Percentiles rank a stretch among this genome's conserved stretches.
These are phyloP conservation scores for Gentiana dahurica DNA, from an alignment of 257 asterid species.

Conservation along the genomic window DNA sequence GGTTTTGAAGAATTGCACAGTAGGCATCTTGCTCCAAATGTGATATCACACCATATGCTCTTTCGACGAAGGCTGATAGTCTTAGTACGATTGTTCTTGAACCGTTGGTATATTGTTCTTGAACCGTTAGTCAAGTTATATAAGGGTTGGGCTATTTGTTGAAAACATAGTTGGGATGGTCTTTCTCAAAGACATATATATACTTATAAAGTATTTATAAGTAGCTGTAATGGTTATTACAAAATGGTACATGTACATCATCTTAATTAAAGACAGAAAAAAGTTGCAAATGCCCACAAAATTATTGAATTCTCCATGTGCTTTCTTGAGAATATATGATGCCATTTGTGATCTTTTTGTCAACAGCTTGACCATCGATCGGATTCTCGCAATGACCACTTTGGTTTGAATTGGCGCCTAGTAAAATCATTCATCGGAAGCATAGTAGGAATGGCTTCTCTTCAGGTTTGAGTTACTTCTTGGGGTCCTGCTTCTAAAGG, in stretches of 20 bases:
- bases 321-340: background rate
- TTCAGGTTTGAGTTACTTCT: slow-evolving; percentile 49
- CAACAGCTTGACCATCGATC: slow-evolving; percentile 65
- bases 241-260: background rate
- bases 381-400: slow-evolving; percentile 87
- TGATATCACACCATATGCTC: too few relatives aligned
- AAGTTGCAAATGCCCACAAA: too few relatives aligned
- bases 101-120: too few relatives aligned
- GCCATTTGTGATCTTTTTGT: too few relatives aligned
- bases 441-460: slow-evolving; percentile 79
- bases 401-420: slow-evolving; percentile 50
- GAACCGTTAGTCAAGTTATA: too few relatives aligned
- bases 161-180: too few relatives aligned
- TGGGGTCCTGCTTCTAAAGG: background rate
- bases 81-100: too few relatives aligned
- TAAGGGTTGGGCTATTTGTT: too few relatives aligned
- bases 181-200: too few relatives aligned
- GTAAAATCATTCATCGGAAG: slow-evolving; percentile 52
- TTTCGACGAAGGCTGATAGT: too few relatives aligned
- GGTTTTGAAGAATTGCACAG: too few relatives aligned
- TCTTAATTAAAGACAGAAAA: background rate
- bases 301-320: background rate
- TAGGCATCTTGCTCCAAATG: too few relatives aligned
- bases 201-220: background rate
- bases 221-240: background rate